These are phyloP conservation scores for Pythium phragmitis DNA, from an alignment of 352 stramenopile species.

Conservation along the genomic window DNA sequence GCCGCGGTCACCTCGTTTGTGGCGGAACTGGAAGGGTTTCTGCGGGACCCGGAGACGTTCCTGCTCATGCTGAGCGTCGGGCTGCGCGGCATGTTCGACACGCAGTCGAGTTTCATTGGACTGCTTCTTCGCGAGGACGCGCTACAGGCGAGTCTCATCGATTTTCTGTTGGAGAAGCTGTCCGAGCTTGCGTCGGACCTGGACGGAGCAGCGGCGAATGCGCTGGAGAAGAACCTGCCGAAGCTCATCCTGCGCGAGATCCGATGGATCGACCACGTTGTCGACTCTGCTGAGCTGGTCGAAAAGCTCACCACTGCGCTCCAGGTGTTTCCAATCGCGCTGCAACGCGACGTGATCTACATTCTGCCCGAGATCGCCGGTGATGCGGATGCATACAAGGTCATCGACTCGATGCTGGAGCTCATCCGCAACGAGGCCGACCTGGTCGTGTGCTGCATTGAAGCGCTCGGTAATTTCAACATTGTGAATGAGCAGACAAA, in stretches of 20 bases:
- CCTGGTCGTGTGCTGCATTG: conserved; percentile 55
- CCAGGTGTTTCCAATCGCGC: conserved; percentile 37
- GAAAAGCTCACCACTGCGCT: conserved; percentile 54
- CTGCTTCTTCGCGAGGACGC: conserved; percentile 52
- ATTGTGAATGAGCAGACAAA: conserved; percentile 42
- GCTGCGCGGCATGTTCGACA: conserved; percentile 39
- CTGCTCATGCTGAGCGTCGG: conserved; percentile 51
- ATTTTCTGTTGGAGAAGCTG: conserved; percentile 55
- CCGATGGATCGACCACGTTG: conserved; percentile 57
- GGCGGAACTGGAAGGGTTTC: conserved; percentile 37
- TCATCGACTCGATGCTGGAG: conserved; percentile 53
- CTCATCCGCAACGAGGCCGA: conserved; percentile 47
- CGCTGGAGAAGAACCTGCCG: conserved; percentile 51
- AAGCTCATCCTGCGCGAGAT: conserved; percentile 68
- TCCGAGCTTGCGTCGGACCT: conserved; percentile 44
- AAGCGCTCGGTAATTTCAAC: conserved; percentile 66
- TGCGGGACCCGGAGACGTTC: conserved; percentile 39
- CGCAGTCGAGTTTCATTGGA: conserved; percentile 52
- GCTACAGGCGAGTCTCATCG: conserved; percentile 43
- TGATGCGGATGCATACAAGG: conserved; percentile 42
- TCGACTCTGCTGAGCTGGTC: conserved; percentile 42
- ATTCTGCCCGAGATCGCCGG: conserved; percentile 61
- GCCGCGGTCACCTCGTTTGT: conserved; percentile 31
- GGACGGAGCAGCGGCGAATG: conserved; percentile 20
- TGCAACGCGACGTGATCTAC: conserved; percentile 69